phyloP scores from a whole-genome alignment of 1,284 basidiomycete genomes.

The Ganoderma boninense region DNA sequence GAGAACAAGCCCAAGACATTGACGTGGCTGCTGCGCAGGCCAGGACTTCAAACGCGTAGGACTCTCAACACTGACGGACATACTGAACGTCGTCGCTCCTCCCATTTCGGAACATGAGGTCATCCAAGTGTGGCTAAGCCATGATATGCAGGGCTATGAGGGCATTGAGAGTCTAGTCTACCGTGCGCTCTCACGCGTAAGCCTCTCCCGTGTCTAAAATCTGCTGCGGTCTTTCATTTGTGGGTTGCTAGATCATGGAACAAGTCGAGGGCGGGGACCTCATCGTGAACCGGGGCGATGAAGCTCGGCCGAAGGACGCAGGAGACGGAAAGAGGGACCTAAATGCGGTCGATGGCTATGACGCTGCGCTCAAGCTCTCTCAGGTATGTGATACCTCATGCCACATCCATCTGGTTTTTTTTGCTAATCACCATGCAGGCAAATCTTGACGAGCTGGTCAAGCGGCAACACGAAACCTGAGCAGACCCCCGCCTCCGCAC shows the following conservation, averaged over 20 bases:
- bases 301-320: conserved; percentile 68
- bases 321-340: conserved; percentile 68
- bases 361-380: conserved; percentile 83
- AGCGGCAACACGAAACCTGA: conserved; percentile 58
- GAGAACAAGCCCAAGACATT: neutral
- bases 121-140: conserved; percentile 93
- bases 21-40: conserved; percentile 53
- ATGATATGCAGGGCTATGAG: conserved; percentile 97
- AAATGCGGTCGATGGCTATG: conserved; percentile 85
- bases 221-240: conserved; percentile 21
- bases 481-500: conserved; percentile 49
- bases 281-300: conserved; percentile 86
- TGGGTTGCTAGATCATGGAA: conserved; percentile 76
- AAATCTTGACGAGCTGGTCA: conserved; percentile 81
- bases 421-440: conserved; percentile 56
- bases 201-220: conserved; percentile 37
- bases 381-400: conserved; percentile 55
- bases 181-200: conserved; percentile 79
- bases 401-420: neutral
- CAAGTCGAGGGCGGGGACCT: conserved; percentile 95
- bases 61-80: conserved; percentile 86
- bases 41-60: conserved; percentile 89
- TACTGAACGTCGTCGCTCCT: conserved; percentile 96
- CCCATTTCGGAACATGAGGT: conserved; percentile 99
- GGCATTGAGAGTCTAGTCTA: conserved; percentile 98